Conservation (phyloP, 2,329 filamentous ascomycete genomes). For the Cadophora luteo-olivacea region DNA sequence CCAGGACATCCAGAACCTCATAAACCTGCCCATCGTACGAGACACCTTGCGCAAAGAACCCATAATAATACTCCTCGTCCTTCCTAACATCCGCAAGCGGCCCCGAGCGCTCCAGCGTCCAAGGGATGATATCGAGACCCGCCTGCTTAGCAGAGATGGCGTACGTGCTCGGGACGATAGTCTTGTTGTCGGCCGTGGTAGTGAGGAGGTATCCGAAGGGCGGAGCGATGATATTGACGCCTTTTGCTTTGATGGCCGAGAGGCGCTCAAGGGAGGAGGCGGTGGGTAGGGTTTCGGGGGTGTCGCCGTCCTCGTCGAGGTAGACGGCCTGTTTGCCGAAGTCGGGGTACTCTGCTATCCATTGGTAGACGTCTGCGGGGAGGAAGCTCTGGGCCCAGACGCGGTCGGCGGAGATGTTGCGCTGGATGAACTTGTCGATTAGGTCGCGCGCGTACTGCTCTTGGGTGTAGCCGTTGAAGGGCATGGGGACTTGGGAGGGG, state of each 20-base stretch:
- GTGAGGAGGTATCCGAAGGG: slow-evolving; percentile 31
- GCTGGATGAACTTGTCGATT: slow-evolving; percentile 31
- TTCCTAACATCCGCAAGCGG: slow-evolving; percentile 20
- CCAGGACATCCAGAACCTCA: slow-evolving; percentile 32
- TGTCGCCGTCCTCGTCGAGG: slow-evolving; percentile 33
- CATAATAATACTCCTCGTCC: slow-evolving; percentile 30
- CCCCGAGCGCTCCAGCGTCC: slow-evolving; percentile 34
- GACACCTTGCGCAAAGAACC: slow-evolving; percentile 20
- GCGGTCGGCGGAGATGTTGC: slow-evolving; percentile 28
- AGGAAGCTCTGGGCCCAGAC: slow-evolving; percentile 33
- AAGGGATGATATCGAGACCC: slow-evolving; percentile 33
- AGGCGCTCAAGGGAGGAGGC: slow-evolving; percentile 26
- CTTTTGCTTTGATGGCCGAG: slow-evolving; percentile 21
- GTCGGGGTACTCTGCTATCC: slow-evolving; percentile 32
- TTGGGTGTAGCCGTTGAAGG: slow-evolving; percentile 37
- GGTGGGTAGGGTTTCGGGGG: slow-evolving; percentile 10
- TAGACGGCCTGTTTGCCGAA: slow-evolving; percentile 35
- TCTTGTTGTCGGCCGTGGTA: slow-evolving; percentile 27
- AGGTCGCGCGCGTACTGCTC: slow-evolving; percentile 34
- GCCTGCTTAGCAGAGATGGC: slow-evolving; percentile 27
- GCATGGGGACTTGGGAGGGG: slow-evolving; percentile 29
- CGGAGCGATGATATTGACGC: slow-evolving; percentile 33
- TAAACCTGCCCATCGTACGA: slow-evolving; percentile 30
- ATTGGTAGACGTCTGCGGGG: slow-evolving; percentile 33
- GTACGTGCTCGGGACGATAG: slow-evolving; percentile 31